Evolutionary conservation across 108 stramenopile genomes (phyloP).

Genomic region (Parmales sp.): DNA sequence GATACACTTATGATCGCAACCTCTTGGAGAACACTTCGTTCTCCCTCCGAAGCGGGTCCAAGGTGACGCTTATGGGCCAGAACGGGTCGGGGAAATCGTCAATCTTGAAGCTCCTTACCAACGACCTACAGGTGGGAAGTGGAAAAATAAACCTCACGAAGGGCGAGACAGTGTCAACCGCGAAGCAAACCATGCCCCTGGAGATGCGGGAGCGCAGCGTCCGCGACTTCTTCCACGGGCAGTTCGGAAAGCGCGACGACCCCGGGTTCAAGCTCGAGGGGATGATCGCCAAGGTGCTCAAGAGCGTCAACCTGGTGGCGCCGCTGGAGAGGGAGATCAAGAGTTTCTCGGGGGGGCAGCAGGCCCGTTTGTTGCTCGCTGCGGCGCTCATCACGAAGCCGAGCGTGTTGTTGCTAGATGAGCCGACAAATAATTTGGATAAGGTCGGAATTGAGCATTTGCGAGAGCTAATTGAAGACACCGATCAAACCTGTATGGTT

Average conservation of each 20-base stretch:
- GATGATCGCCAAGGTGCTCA: neutral
- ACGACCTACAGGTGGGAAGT: neutral
- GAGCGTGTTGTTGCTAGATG: too few species aligned
- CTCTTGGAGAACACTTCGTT: neutral
- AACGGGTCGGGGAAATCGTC: neutral
- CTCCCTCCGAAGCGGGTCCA: neutral
- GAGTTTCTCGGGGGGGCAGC: too few species aligned
- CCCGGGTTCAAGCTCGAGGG: neutral
- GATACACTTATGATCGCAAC: neutral
- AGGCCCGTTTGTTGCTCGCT: too few species aligned
- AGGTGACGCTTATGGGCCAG: constrained; percentile 9
- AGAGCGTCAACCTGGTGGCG: too few species aligned
- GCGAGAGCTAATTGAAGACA: too few species aligned
- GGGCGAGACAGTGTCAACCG: neutral
- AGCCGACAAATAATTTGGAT: too few species aligned
- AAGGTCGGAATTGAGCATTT: too few species aligned
- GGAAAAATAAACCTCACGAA: neutral
- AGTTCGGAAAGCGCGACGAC: neutral
- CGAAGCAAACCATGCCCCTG: neutral
- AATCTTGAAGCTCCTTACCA: neutral
- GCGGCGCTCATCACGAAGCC: too few species aligned
- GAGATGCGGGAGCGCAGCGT: neutral
- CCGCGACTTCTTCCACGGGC: neutral
- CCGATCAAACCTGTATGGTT: too few species aligned
- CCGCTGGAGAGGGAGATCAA: too few species aligned